Evolutionary conservation across 768 basidiomycete species (phyloP).

Genomic region (Tubosaeta sp.): DNA sequence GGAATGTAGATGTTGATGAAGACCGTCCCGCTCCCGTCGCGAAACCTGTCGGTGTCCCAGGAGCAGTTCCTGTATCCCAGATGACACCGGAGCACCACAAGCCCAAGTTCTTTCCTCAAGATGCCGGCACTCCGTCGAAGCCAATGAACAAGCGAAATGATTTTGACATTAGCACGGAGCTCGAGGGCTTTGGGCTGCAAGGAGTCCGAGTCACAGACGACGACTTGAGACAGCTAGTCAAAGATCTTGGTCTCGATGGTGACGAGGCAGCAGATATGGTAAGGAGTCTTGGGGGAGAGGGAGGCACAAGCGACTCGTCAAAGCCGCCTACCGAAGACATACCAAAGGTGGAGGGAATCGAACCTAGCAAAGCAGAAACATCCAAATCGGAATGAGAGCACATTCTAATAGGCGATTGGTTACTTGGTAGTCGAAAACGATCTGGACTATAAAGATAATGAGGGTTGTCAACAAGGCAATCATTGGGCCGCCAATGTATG

Average conservation of each 20-base stretch:
- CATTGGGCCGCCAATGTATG: not conserved
- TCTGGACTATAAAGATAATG: conserved; percentile 5
- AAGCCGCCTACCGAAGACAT: conserved; percentile 9
- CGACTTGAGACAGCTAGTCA: conserved; percentile 65
- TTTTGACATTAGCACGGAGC: conserved; percentile 64
- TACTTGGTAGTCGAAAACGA: not conserved
- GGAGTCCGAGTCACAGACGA: conserved; percentile 76
- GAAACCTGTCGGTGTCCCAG: conserved; percentile 76
- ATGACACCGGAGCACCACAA: conserved; percentile 78
- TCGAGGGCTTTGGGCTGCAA: conserved; percentile 68
- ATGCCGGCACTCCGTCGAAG: conserved; percentile 43
- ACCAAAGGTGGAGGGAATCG: conserved; percentile 6
- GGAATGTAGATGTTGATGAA: conserved; percentile 55
- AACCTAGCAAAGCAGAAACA: not conserved
- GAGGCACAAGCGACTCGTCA: conserved; percentile 8
- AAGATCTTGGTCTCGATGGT: conserved; percentile 70
- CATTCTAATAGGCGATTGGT: not conserved
- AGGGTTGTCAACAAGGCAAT: not conserved
- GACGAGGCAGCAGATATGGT: conserved; percentile 77
- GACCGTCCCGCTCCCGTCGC: conserved; percentile 51
- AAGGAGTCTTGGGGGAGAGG: conserved; percentile 48
- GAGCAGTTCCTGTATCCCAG: conserved; percentile 66
- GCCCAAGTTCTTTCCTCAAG: conserved; percentile 47
- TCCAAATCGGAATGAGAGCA: conserved; percentile 1
- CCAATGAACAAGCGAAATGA: conserved; percentile 56